phyloP scores from a whole-genome alignment of 2,329 filamentous ascomycete species.

The Fusarium torreyae region DNA sequence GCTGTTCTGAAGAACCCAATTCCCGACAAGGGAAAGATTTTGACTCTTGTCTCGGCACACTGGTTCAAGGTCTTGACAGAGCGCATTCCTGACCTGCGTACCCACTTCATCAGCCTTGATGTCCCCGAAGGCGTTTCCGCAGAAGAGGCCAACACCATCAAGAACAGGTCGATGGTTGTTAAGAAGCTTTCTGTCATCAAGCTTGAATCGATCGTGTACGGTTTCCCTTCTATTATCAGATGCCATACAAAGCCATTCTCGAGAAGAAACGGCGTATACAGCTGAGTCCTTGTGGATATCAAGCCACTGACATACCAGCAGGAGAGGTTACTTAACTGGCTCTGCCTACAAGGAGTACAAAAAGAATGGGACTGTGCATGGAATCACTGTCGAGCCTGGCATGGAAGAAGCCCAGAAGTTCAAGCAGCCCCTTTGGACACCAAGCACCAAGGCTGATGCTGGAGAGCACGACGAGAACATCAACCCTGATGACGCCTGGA shows the following conservation, averaged over 20 bases:
- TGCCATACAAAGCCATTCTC: background rate
- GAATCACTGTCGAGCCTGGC: conserved; percentile 74
- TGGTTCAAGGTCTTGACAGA: conserved; percentile 68
- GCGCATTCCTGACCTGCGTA: conserved; percentile 64
- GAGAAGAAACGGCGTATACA: background rate
- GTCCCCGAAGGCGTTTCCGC: conserved; percentile 57
- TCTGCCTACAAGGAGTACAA: conserved; percentile 82
- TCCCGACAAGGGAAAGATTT: conserved; percentile 67
- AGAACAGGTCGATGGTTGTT: conserved; percentile 83
- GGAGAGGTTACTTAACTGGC: conserved; percentile 86
- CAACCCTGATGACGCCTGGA: conserved; percentile 73
- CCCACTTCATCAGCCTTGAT: conserved; percentile 66
- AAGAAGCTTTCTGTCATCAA: conserved; percentile 81
- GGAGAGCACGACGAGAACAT: conserved; percentile 91
- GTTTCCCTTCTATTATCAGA: background rate
- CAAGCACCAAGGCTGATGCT: conserved; percentile 86
- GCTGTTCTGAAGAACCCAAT: conserved; percentile 78
- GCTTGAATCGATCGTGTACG: conserved; percentile 59
- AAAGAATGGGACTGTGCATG: conserved; percentile 82
- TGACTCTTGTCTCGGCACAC: conserved; percentile 64
- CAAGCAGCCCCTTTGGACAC: conserved; percentile 77
- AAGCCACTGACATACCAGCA: conserved; percentile 19
- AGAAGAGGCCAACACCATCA: conserved; percentile 66
- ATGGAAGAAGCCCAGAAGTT: conserved; percentile 77
- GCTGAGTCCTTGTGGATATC: background rate